Conservation (phyloP, 306 rosid species). For the Fragaria nilgerrensis region DNA sequence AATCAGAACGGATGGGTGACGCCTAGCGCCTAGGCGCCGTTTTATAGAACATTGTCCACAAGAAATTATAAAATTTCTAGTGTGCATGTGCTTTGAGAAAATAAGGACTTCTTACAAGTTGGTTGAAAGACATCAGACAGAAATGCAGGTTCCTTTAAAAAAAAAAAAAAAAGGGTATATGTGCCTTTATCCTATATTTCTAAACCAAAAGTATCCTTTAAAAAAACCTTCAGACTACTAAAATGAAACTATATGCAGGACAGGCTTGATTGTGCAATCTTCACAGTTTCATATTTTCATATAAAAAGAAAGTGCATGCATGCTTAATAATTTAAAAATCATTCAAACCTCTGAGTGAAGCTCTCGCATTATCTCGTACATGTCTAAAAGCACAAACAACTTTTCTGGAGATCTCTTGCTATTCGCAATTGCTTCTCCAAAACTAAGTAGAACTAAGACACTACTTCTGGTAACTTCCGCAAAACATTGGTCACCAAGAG, state of each 20-base stretch:
- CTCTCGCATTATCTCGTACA: constrained; percentile 97
- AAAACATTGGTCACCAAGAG: constrained; percentile 85
- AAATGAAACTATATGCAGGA: background rate
- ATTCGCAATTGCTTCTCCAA: constrained; percentile 94
- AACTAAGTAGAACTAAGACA: constrained; percentile 82
- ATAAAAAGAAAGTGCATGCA: constrained; percentile 6
- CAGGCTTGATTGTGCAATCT: background rate
- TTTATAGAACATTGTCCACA: no score
- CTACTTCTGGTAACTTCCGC: constrained; percentile 91
- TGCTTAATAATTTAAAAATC: background rate
- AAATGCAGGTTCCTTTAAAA: background rate
- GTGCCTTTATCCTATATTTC: background rate
- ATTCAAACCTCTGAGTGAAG: constrained; percentile 83
- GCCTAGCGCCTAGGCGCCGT: no score
- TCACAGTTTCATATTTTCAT: background rate
- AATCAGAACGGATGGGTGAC: no score
- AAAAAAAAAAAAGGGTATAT: background rate
- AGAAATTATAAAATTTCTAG: background rate
- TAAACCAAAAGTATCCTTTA: background rate
- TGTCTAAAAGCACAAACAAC: constrained; percentile 92
- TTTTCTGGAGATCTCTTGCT: constrained; percentile 98
- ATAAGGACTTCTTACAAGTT: background rate
- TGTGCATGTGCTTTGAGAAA: background rate
- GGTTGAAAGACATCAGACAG: background rate
- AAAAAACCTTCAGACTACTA: background rate